Base-by-base conservation (phyloP, 2,329 filamentous ascomycete species). In the Madurella mycetomatis region DNA sequence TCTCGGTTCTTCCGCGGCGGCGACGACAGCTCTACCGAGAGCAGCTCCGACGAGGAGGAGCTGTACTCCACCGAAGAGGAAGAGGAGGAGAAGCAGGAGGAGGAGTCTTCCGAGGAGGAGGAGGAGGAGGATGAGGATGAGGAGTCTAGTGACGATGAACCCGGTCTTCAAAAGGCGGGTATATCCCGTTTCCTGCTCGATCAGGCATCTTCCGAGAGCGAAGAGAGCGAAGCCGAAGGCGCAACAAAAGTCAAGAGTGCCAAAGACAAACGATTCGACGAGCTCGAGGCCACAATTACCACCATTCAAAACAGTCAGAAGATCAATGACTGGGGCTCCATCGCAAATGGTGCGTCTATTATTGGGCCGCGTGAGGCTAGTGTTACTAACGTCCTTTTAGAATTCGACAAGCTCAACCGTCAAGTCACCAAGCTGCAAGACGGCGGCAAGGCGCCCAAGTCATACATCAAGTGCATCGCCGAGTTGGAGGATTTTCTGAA, bases 1-100 rank as follows among this genome's bases (percentile, higher is more conserved):
- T 97, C 94, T 82, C 88, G 91, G 79, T 99, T 97, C 77, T 97
- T 97, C 82, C 88, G 90, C 75, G 88, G 88, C 73, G 88, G 87
- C 69, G 79, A 82, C 78, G 92, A 95, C 76, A 96, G 92, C 84
- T 96, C 92, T 69, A 90, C 85, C 80, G 92, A 96, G 76, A 92
- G 84, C 78, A 90, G 90, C 81, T 95, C 90, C 68, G 92, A 96
- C 66, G 92, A 97, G 80, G 92, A 97, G 78, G 87, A 92, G 76
- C 86, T 96, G 76, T 95, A 95, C 84, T 84, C 82, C 65, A 54
- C 57, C 66, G 85, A 85, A 73, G 87, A 89, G 71, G 82, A 85
- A 67, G 76, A 79, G 65, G 81, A 85, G 68, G 75, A 80, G 66
- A 74, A 84, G 66, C 68, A 78, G 57, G 74, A 75, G 31, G 75